Percentiles rank a stretch among this genome's conserved stretches.
phyloP scores from a whole-genome alignment of 2,329 filamentous ascomycete species.

The Monilinia fructigena region DNA sequence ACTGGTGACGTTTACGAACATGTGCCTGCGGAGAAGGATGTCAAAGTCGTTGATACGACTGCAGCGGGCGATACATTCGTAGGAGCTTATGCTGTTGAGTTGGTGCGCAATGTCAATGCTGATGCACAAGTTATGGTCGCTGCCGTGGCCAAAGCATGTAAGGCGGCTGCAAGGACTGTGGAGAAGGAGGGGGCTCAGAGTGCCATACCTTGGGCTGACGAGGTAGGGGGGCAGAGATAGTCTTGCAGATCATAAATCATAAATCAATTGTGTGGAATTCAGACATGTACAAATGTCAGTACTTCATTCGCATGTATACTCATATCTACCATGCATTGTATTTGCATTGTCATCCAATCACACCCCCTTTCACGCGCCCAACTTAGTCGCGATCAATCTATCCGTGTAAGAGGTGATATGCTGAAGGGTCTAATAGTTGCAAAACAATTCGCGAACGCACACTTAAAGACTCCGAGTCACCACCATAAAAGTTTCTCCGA shows the following conservation, averaged over 20 bases:
- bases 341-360: constrained; percentile 8
- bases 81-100: constrained; percentile 76
- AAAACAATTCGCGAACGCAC: background rate
- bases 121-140: constrained; percentile 36
- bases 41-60: constrained; percentile 82
- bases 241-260: background rate
- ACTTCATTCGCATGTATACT: background rate
- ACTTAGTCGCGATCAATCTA: constrained; percentile 10
- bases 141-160: constrained; percentile 60
- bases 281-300: background rate
- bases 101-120: constrained; percentile 51
- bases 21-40: constrained; percentile 65
- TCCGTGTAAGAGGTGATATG: constrained; percentile 6
- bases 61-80: constrained; percentile 94
- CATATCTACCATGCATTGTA: constrained; percentile 5
- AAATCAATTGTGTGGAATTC: background rate
- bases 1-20: constrained; percentile 48
- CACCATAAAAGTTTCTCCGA: constrained; percentile 11
- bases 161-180: constrained; percentile 64
- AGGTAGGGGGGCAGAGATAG: constrained; percentile 40
- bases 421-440: constrained; percentile 2
- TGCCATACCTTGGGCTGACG: constrained; percentile 64
- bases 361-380: background rate
- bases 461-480: constrained; percentile 8
- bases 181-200: constrained; percentile 63